phyloP scores from a whole-genome alignment of 768 basidiomycete genomes.

The Melanogaster broomeanus region DNA sequence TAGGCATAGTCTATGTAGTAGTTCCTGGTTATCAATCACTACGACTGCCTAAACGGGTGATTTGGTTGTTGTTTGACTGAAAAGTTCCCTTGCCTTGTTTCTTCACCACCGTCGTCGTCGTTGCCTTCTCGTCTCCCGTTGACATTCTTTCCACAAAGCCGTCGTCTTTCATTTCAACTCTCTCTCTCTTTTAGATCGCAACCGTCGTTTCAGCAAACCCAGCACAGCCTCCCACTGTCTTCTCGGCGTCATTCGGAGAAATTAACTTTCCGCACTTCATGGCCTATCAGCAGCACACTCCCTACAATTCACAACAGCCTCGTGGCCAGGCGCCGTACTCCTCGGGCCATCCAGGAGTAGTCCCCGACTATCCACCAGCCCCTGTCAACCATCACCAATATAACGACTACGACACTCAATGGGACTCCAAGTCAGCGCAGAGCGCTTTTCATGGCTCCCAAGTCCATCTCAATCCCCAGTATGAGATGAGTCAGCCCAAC shows the following conservation, averaged over 20 bases:
- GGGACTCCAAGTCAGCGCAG: constrained; percentile 55
- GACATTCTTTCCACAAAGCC: constrained; percentile 6
- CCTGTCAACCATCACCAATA: constrained; percentile 39
- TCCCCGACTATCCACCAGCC: constrained; percentile 39
- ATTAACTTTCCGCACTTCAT: constrained; percentile 30
- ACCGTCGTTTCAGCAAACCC: background rate
- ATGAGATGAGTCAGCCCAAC: constrained; percentile 56
- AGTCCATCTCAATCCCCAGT: constrained; percentile 63
- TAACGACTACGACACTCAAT: constrained; percentile 44
- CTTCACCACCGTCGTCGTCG: background rate
- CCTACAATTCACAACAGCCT: constrained; percentile 38
- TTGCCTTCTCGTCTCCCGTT: constrained; percentile 3
- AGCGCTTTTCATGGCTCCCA: constrained; percentile 68
- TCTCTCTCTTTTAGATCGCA: background rate
- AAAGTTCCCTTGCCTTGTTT: background rate
- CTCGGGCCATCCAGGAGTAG: constrained; percentile 29
- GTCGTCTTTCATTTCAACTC: constrained; percentile 12
- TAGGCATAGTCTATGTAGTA: background rate
- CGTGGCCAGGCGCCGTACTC: constrained; percentile 22
- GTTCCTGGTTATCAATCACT: background rate
- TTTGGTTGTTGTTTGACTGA: constrained; percentile 5
- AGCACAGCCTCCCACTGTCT: background rate
- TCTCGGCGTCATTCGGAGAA: background rate
- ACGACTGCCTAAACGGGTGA: background rate
- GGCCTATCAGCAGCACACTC: constrained; percentile 57